Evolutionary conservation across 257 asterid species (phyloP).

Genomic region (Fraxinus quadrangulata): DNA sequence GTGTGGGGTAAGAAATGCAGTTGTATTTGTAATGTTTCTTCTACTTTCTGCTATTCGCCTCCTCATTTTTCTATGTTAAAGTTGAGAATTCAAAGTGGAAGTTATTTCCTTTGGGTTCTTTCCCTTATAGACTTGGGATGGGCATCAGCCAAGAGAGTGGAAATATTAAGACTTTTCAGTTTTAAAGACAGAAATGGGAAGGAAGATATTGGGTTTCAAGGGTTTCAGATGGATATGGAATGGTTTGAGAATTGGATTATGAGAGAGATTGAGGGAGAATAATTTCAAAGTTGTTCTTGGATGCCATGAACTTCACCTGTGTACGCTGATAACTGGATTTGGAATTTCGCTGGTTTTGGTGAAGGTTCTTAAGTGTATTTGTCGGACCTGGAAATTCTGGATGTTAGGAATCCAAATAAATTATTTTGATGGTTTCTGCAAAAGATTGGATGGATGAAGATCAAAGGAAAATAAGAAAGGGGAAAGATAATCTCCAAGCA

Average conservation of each 20-base stretch:
- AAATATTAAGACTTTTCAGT: neutral
- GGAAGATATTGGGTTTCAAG: neutral
- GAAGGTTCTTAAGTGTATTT: conserved; percentile 6
- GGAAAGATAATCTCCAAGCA: neutral
- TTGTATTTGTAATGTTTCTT: neutral
- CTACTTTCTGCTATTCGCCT: neutral
- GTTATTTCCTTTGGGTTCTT: neutral
- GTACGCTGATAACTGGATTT: neutral
- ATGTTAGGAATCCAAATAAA: neutral
- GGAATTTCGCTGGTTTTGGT: neutral
- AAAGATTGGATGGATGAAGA: neutral
- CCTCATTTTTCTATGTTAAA: neutral
- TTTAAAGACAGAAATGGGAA: conserved; percentile 2
- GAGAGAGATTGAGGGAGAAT: neutral
- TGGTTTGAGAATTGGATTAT: conserved; percentile 14
- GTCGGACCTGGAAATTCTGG: conserved; percentile 15
- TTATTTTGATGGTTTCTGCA: neutral
- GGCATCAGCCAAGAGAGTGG: neutral
- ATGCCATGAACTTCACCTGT: neutral
- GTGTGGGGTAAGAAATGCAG: neutral
- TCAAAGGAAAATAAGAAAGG: neutral
- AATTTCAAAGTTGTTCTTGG: conserved; percentile 4
- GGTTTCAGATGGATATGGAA: neutral
- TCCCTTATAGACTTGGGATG: neutral
- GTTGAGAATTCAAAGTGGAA: neutral